Percentiles rank a stretch among this genome's conserved stretches.
Conservation (phyloP, 192 early-diverging fungal species). For the Backusella circina region DNA sequence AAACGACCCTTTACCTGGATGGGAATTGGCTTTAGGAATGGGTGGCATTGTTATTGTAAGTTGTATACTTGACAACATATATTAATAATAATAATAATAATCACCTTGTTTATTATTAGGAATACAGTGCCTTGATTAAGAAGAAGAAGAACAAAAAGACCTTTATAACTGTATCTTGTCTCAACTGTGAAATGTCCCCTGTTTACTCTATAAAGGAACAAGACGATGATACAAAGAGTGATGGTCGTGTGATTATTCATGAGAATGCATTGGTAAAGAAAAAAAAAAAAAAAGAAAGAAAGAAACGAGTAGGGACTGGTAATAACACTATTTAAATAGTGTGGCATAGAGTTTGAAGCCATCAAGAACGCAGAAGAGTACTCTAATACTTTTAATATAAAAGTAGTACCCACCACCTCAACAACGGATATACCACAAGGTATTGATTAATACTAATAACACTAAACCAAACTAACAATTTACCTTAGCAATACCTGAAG, state of each 20-base stretch:
- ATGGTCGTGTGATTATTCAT: constrained; percentile 6
- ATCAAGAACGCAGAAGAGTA: not conserved
- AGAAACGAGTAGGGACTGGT: not conserved
- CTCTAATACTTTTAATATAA: constrained; percentile 5
- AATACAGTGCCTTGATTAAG: not conserved
- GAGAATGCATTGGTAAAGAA: constrained; percentile 5
- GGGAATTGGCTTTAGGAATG: constrained; percentile 16
- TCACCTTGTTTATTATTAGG: not conserved
- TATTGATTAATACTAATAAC: not conserved
- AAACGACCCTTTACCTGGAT: constrained; percentile 3
- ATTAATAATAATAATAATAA: too few relatives aligned
- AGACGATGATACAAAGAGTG: not conserved
- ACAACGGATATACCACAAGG: not conserved
- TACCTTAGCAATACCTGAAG: not conserved
- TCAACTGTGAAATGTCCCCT: not conserved
- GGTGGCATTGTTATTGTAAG: constrained; percentile 10
- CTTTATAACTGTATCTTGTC: not conserved
- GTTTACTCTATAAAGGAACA: constrained; percentile 10
- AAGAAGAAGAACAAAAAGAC: not conserved
- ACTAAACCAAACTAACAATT: too few relatives aligned
- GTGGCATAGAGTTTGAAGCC: not conserved
- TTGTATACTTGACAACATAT: not conserved
- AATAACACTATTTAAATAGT: not conserved
- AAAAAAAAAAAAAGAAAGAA: not conserved
- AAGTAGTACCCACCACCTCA: not conserved